phyloP scores from a whole-genome alignment of 148 eudicot genomes.

The Polygonum aviculare region DNA sequence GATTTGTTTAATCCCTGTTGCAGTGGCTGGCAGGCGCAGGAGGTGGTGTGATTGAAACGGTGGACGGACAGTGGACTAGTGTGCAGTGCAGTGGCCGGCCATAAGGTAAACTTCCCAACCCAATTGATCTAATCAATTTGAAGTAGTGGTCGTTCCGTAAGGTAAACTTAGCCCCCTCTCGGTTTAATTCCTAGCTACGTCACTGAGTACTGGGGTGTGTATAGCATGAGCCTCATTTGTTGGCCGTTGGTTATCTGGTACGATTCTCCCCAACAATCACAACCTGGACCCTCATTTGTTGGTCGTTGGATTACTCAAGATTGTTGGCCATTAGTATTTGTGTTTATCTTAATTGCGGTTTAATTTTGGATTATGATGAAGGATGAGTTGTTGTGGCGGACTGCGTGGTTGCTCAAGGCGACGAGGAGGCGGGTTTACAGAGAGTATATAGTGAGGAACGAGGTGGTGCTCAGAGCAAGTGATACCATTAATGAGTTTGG shows the following conservation, averaged over 20 bases:
- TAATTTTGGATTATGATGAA: constrained; percentile 6
- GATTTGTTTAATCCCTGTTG: too few relatives aligned
- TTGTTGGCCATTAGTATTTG: background rate
- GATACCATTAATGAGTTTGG: constrained; percentile 88
- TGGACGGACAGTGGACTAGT: too few relatives aligned
- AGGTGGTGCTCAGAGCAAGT: constrained; percentile 70
- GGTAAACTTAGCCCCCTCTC: too few relatives aligned
- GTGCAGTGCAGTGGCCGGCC: too few relatives aligned
- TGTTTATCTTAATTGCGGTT: background rate
- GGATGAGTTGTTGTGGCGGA: constrained; percentile 97
- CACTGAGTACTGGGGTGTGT: constrained; percentile 82
- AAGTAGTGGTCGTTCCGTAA: too few relatives aligned
- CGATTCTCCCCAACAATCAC: background rate
- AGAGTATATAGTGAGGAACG: constrained; percentile 76
- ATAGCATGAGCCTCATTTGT: constrained; percentile 50
- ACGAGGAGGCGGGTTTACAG: constrained; percentile 68
- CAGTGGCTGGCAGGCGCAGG: too few relatives aligned
- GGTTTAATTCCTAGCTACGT: too few relatives aligned
- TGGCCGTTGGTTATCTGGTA: constrained; percentile 87
- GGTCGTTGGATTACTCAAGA: background rate
- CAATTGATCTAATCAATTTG: too few relatives aligned
- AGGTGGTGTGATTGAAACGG: too few relatives aligned
- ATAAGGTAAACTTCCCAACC: too few relatives aligned
- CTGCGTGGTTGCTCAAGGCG: constrained; percentile 97
- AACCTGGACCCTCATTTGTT: background rate